Evolutionary conservation across 352 stramenopile species (phyloP).

Genomic region (Phytophthora crassamura): DNA sequence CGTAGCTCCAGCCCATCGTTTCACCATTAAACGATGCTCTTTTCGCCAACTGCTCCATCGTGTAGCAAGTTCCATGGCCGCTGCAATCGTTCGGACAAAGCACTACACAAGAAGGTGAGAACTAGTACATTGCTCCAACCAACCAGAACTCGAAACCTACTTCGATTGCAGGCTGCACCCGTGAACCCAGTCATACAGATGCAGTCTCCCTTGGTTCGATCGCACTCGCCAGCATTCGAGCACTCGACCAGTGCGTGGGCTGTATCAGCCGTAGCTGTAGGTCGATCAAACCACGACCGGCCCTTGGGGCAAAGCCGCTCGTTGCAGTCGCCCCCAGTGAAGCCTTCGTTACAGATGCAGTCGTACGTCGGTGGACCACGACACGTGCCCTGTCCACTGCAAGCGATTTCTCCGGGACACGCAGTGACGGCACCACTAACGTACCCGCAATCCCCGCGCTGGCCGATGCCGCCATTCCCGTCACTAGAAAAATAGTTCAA

Average conservation of each 20-base stretch:
- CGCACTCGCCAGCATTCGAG: constrained; percentile 74
- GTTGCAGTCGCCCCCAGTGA: constrained; percentile 75
- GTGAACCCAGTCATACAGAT: constrained; percentile 69
- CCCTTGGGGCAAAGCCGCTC: constrained; percentile 70
- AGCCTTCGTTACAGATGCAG: constrained; percentile 84
- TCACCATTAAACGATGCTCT: constrained; percentile 59
- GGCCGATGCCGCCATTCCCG: constrained; percentile 78
- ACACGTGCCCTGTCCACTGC: constrained; percentile 77
- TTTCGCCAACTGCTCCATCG: constrained; percentile 79
- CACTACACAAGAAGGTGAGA: constrained; percentile 35
- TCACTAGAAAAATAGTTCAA: constrained; percentile 85
- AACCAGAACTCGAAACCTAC: constrained; percentile 29
- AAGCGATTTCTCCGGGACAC: constrained; percentile 77
- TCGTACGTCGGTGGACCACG: constrained; percentile 77
- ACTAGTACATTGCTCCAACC: too few species aligned
- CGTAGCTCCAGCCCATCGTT: constrained; percentile 62
- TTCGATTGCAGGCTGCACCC: constrained; percentile 73
- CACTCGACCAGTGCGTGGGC: constrained; percentile 72
- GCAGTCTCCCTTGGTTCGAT: constrained; percentile 76
- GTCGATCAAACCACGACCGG: constrained; percentile 75
- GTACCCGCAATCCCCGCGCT: constrained; percentile 93
- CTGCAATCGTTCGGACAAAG: constrained; percentile 76
- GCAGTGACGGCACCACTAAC: constrained; percentile 63
- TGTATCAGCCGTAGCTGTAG: constrained; percentile 44
- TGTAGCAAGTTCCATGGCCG: constrained; percentile 85